Base-by-base conservation (phyloP, 768 basidiomycete species). In the Fistulinella prunicolor region DNA sequence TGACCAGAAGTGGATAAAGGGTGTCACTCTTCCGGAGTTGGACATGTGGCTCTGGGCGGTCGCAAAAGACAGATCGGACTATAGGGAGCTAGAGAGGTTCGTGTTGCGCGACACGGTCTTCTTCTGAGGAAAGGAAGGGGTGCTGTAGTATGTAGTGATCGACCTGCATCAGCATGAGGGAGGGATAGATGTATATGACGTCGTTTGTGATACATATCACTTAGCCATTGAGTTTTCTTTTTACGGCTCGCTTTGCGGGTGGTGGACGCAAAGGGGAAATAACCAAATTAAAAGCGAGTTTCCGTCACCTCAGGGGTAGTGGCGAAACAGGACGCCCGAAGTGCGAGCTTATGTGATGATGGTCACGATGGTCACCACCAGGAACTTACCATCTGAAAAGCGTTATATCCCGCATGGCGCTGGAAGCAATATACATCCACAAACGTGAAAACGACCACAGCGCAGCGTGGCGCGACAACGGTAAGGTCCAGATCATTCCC, bases 41-140 rank as follows among this genome's bases (percentile, higher is more conserved):
- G 85, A 91, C 59, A 78, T 77, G 58, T 93, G 88, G 87, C 64
- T 92, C n/a, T 89, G 89, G 86, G 74, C 81, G 26, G 78, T 88
- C 5, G 87, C 86, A 30, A 91, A 93, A 61, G 88, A 89, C 56
- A 72, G 87, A 53, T 55, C 68, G 24, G 89, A 89, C 64, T 90
- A 89, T 59, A 72, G 85, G 42, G 67, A 67, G 41, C 70, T 92
- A 34, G 73, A 74, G 55, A 71, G 89, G 54, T 86, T 91, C 59
- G 83, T 78, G n/a, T 67, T 79, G 62, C 70, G 73, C 46, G 71
- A 82, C 50, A 88, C 88, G 1, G 70, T 79, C 34, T 89, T 82
- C 64, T 94, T 89, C 64, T 92, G 49, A 60, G 32, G 35, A 22
- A 44, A 28, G 19, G 29, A 43, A 29, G 40, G 26, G 28, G 24